Conservation (phyloP, 2,329 filamentous ascomycete genomes). For the Bisporella sp. region DNA sequence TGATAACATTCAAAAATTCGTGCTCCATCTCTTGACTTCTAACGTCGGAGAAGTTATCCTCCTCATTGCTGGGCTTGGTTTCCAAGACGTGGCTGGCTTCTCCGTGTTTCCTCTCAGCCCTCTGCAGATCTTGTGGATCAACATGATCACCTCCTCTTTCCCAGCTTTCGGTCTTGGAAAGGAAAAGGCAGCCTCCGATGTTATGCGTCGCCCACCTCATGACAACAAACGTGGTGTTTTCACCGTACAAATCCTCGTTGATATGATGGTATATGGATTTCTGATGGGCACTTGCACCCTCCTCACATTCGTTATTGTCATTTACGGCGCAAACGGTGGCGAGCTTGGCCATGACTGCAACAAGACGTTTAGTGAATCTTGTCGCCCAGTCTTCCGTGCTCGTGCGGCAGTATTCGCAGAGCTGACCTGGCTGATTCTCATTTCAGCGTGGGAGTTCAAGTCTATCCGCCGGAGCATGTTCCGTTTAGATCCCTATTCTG, state of each 20-base stretch:
- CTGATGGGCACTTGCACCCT: constrained; percentile 43
- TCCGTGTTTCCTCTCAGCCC: constrained; percentile 54
- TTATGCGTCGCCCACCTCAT: constrained; percentile 48
- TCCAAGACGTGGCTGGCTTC: constrained; percentile 43
- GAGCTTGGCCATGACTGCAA: constrained; percentile 51
- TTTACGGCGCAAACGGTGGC: constrained; percentile 41
- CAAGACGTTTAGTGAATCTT: constrained; percentile 37
- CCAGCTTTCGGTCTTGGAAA: constrained; percentile 54
- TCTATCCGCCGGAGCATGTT: constrained; percentile 48
- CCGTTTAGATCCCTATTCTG: constrained; percentile 41
- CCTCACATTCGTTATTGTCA: constrained; percentile 42
- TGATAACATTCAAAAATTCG: constrained; percentile 50
- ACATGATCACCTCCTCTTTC: constrained; percentile 54
- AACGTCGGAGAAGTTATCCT: constrained; percentile 52
- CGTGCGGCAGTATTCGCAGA: constrained; percentile 50
- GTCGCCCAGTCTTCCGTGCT: constrained; percentile 46
- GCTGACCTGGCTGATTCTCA: constrained; percentile 48
- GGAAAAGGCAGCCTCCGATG: constrained; percentile 45
- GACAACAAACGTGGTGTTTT: constrained; percentile 42
- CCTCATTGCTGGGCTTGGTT: constrained; percentile 49
- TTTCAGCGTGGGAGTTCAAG: constrained; percentile 55
- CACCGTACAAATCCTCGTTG: constrained; percentile 43
- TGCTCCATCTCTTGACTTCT: constrained; percentile 46
- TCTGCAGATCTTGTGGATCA: constrained; percentile 56
- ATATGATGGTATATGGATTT: constrained; percentile 46